These are phyloP conservation scores for Pinus albicaulis DNA, from an alignment of 75 land plant species.

Conservation along the genomic window DNA sequence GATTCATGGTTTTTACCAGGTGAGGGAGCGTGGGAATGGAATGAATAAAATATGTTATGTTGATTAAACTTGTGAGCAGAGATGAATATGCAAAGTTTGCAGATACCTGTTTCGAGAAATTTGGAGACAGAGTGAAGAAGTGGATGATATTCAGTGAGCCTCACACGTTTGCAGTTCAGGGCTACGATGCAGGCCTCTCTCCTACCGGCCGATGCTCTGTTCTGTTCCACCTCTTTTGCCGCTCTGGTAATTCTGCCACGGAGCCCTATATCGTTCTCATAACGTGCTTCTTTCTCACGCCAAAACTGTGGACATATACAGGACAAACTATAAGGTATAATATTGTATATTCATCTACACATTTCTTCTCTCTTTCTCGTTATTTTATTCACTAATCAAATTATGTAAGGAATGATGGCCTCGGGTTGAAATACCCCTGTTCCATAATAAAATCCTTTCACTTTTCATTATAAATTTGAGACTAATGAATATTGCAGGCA, in stretches of 20 bases:
- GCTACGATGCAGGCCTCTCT: conserved; percentile 65
- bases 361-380: no score
- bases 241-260: conserved; percentile 58
- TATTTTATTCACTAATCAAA: no score
- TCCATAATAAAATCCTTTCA: no score
- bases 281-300: conserved; percentile 74
- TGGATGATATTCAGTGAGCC: conserved; percentile 96
- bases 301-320: conserved; percentile 53
- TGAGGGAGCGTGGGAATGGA: no score
- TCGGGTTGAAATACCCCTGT: no score
- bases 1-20: no score
- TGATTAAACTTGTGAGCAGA: conserved; percentile 21
- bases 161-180: conserved; percentile 68
- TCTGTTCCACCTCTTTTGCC: conserved; percentile 33
- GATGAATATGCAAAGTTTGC: conserved; percentile 62
- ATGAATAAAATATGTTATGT: no score
- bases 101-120: conserved; percentile 67
- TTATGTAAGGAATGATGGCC: no score
- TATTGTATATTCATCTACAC: conserved; percentile 12
- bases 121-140: conserved; percentile 81
- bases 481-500: conserved; percentile 14
- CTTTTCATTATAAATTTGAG: no score
- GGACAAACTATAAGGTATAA: conserved; percentile 61
- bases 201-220: conserved; percentile 86
- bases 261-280: conserved; percentile 88